phyloP scores from a whole-genome alignment of 805 yeast genomes.

The Brettanomyces naardenensis region DNA sequence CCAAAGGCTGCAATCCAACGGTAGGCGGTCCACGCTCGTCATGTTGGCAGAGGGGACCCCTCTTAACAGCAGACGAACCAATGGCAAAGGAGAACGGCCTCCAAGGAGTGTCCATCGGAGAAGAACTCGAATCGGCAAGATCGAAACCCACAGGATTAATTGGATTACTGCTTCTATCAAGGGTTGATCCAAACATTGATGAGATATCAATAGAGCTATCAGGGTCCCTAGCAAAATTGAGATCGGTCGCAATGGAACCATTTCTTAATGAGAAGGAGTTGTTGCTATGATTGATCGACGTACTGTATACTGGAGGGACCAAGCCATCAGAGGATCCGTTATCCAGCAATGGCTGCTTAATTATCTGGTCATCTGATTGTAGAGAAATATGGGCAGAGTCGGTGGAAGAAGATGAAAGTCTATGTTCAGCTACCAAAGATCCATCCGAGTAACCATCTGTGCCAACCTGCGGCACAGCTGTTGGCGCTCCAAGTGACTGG shows the following conservation, averaged over 20 bases:
- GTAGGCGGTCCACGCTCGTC: too few relatives aligned
- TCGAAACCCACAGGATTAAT: constrained; percentile 2
- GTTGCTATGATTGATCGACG: background rate
- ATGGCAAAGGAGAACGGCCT: background rate
- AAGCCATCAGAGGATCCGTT: background rate
- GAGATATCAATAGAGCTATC: constrained; percentile 18
- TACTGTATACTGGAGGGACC: background rate
- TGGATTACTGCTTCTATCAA: constrained; percentile 4
- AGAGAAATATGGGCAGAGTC: background rate
- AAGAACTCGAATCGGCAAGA: constrained; percentile 6
- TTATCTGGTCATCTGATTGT: background rate
- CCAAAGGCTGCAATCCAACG: too few relatives aligned
- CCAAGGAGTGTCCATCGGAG: constrained; percentile 7
- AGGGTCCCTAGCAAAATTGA: constrained; percentile 7
- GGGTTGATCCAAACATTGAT: constrained; percentile 14
- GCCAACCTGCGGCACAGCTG: background rate
- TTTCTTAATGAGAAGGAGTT: background rate
- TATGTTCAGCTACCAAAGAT: too few relatives aligned
- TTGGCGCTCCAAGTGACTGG: background rate
- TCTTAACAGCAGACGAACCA: too few relatives aligned
- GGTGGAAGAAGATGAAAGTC: background rate
- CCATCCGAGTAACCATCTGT: background rate
- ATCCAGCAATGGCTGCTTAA: background rate
- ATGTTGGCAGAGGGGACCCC: too few relatives aligned
- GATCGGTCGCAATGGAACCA: constrained; percentile 1